Conservation (phyloP, 2,329 filamentous ascomycete genomes). For the Teratosphaeriaceae sp. region DNA sequence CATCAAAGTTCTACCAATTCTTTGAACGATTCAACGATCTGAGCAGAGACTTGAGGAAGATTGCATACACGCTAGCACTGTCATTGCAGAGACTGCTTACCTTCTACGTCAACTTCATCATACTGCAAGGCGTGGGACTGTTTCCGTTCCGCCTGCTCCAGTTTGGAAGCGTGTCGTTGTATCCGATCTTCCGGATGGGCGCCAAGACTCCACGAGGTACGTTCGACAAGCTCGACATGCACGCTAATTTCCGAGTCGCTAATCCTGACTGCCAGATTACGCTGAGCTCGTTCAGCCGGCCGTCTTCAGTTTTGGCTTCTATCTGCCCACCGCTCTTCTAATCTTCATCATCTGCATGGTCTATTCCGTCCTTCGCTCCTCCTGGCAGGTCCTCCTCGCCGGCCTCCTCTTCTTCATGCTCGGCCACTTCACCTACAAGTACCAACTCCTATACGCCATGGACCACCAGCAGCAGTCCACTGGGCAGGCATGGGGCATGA, state of each 20-base stretch:
- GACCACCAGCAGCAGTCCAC: conserved; percentile 93
- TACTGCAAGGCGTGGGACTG: conserved; percentile 86
- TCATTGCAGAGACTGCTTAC: conserved; percentile 68
- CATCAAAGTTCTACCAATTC: conserved; percentile 63
- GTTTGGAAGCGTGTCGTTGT: conserved; percentile 76
- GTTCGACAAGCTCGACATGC: conserved; percentile 4
- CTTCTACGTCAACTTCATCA: conserved; percentile 92
- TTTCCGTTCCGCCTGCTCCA: conserved; percentile 90
- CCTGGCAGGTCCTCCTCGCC: conserved; percentile 73
- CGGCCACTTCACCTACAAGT: conserved; percentile 89
- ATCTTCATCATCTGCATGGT: conserved; percentile 94
- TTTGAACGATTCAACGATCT: conserved; percentile 60
- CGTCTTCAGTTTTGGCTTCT: conserved; percentile 92
- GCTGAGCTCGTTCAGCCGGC: conserved; percentile 75
- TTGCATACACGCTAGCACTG: conserved; percentile 67
- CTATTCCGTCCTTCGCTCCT: conserved; percentile 78
- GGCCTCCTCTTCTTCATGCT: conserved; percentile 77
- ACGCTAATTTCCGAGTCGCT: background rate
- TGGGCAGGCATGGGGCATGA: conserved; percentile 91
- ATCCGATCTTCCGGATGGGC: conserved; percentile 69
- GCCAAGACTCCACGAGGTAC: conserved; percentile 73
- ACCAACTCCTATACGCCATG: conserved; percentile 97
- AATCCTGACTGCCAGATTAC: conserved; percentile 49
- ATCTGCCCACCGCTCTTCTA: conserved; percentile 83
- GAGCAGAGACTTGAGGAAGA: conserved; percentile 69